phyloP scores from a whole-genome alignment of 106 monocot genomes.

The Dendrobium catenatum region DNA sequence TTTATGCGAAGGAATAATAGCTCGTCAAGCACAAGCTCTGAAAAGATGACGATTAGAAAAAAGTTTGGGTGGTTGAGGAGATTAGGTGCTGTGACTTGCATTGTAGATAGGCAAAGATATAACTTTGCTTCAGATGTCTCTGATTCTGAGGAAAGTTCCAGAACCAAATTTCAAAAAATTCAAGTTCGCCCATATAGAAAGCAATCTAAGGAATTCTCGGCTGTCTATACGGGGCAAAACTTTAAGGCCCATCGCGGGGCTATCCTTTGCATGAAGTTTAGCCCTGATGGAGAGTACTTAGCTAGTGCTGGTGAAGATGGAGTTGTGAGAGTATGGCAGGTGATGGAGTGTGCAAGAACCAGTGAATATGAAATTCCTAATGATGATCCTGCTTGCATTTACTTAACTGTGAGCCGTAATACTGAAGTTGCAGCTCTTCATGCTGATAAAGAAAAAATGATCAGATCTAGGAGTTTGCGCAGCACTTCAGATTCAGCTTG shows the following conservation, averaged over 20 bases:
- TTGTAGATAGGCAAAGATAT: conserved; percentile 28
- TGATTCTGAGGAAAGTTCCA: background rate
- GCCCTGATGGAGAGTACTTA: conserved; percentile 62
- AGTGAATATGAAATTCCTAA: conserved; percentile 23
- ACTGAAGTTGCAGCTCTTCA: conserved; percentile 26
- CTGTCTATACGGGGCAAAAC: conserved; percentile 60
- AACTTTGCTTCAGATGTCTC: conserved; percentile 10
- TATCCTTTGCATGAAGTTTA: conserved; percentile 78
- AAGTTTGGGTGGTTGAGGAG: conserved; percentile 52
- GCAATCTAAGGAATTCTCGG: conserved; percentile 70
- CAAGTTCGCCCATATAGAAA: conserved; percentile 47
- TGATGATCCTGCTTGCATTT: conserved; percentile 59
- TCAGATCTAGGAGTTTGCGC: conserved; percentile 18
- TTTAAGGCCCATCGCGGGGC: conserved; percentile 72
- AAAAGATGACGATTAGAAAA: conserved; percentile 7
- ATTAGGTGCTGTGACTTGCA: conserved; percentile 44
- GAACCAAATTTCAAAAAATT: conserved; percentile 26
- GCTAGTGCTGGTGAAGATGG: conserved; percentile 91
- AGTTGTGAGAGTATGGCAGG: conserved; percentile 69
- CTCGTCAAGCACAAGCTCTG: background rate
- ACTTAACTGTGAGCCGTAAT: conserved; percentile 35
- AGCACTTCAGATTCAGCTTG: conserved; percentile 46
- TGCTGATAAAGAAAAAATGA: conserved; percentile 29
- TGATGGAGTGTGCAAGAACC: conserved; percentile 26
- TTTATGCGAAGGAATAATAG: conserved; percentile 25